Conservation (phyloP, 2,329 filamentous ascomycete species). For the Aspergillus persii region DNA sequence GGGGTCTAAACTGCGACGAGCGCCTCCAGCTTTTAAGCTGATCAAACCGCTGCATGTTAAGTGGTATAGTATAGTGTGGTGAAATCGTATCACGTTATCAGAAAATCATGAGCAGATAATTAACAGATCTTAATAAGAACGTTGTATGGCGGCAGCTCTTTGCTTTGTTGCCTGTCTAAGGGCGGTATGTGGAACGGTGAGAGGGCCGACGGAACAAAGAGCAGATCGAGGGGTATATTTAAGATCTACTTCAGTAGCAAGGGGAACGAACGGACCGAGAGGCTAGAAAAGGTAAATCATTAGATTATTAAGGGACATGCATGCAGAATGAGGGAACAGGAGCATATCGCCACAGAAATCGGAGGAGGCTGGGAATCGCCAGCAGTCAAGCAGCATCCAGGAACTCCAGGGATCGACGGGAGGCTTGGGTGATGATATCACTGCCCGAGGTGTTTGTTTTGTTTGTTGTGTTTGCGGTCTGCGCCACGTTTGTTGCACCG, state of each 20-base stretch:
- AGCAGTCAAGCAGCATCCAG: neutral
- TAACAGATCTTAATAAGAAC: neutral
- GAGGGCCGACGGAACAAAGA: neutral
- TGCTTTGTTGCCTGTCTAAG: neutral
- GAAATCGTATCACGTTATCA: neutral
- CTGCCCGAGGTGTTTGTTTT: neutral
- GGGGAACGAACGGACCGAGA: neutral
- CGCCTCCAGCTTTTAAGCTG: constrained; percentile 41
- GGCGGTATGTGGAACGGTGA: neutral
- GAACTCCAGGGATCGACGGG: neutral
- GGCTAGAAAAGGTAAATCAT: neutral
- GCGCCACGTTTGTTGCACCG: neutral
- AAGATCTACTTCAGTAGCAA: neutral
- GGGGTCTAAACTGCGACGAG: constrained; percentile 28
- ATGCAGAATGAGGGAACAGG: neutral
- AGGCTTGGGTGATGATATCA: neutral
- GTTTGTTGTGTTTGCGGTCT: no score
- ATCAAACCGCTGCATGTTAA: constrained; percentile 44
- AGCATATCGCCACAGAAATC: neutral
- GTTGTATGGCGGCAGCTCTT: neutral
- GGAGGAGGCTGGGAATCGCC: neutral
- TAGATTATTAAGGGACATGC: neutral
- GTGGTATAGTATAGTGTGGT: constrained; percentile 9
- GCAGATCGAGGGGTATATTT: neutral
- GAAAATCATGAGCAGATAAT: neutral